These are phyloP conservation scores for Diaporthe longicolla DNA, from an alignment of 2,329 filamentous ascomycete genomes.

Conservation along the genomic window DNA sequence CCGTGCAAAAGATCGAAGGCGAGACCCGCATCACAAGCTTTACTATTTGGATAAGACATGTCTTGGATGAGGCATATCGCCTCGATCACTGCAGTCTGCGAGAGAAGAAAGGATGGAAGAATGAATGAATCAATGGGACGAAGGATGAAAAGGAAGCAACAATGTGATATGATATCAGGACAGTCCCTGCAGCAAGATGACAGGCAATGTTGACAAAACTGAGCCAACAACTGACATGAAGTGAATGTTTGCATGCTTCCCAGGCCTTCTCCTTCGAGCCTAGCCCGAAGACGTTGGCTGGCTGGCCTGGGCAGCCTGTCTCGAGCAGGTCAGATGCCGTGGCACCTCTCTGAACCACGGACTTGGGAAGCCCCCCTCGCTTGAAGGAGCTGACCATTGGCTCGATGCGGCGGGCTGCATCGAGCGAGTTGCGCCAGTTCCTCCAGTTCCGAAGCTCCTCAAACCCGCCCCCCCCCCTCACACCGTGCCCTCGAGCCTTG, in stretches of 20 bases:
- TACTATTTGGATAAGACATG: conserved; percentile 18
- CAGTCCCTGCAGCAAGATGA: background rate
- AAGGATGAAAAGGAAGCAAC: background rate
- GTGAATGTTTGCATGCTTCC: background rate
- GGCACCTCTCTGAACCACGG: conserved; percentile 34
- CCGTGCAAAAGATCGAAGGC: conserved; percentile 15
- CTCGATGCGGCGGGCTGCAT: conserved; percentile 31
- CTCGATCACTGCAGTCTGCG: background rate
- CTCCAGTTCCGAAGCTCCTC: conserved; percentile 5
- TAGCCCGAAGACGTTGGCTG: background rate
- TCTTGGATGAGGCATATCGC: conserved; percentile 26
- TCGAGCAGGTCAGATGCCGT: conserved; percentile 29
- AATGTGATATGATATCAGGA: background rate
- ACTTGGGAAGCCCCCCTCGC: conserved; percentile 40
- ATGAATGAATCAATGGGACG: background rate
- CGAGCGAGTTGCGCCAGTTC: conserved; percentile 1
- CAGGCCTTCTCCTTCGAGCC: background rate
- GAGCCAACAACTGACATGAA: background rate
- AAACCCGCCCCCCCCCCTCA: no score
- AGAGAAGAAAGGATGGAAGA: background rate
- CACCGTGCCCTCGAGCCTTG: background rate
- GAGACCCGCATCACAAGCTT: conserved; percentile 31
- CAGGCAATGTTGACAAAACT: background rate
- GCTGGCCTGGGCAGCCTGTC: conserved; percentile 3
- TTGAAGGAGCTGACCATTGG: conserved; percentile 37